Base-by-base conservation (phyloP, 2,329 filamentous ascomycete genomes). In the Exophiala sideris region DNA sequence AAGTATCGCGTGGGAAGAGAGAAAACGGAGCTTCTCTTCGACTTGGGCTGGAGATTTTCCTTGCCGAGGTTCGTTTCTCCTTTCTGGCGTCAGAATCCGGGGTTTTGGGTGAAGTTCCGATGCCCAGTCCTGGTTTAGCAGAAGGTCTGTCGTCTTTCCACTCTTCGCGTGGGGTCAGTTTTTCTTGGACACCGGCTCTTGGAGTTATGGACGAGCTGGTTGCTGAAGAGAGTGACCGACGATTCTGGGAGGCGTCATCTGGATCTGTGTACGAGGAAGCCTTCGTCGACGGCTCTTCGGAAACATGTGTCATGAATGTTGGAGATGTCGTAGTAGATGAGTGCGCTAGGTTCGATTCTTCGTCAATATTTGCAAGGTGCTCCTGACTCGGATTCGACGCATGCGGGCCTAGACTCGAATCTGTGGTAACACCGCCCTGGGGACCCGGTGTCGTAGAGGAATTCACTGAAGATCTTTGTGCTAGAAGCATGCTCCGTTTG, bases 401-500 rank as follows among this genome's bases (percentile, higher is more conserved):
- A 5, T 29, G 24, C 24, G 24, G 24, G 7, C 24, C 24, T 8
- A 29, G 24, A 29, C 24, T 29, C 24, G 24, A 29, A 29, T 8
- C 24, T 29, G 24, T 29, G 24, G 24, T 29, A 29, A 29, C 24
- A 29, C 24, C 24, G 24, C 24, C 24, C 24, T 29, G 24, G 29
- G 56, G 49, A n/a, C 42, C 45, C 16, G 52, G 48, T 16, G 51
- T 16, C 18, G 48, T 29, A 14, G 51, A 36, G 11, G 48, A 12
- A 20, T 52, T 7, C 40, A 33, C 34, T 11, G 54, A 35, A 36
- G 62, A 58, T 52, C 62, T 48, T 48, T 64, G 62, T 67, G 69
- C 56, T 5, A 62, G 34, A 10, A 64, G 55, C 67, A 86, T 84
- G 70, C 90, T 91, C 72, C 88, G 90, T 71, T 95, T 94, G 48